Conservation (phyloP, 345 rosid genomes). For the Mercurialis annua region DNA sequence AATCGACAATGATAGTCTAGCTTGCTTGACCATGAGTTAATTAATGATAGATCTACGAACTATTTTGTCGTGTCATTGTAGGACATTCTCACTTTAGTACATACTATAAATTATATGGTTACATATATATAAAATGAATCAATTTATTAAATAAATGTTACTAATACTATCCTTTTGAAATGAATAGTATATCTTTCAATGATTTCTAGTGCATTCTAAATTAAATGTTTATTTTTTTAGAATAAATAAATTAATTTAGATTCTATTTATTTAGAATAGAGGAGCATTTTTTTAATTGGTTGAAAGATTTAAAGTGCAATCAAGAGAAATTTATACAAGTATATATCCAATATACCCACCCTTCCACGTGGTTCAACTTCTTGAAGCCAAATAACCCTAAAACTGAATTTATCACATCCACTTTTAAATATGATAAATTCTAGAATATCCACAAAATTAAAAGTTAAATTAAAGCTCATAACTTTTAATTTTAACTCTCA, state of each 20-base stretch:
- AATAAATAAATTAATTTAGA: too few species aligned
- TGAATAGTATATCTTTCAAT: too few species aligned
- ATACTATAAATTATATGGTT: too few species aligned
- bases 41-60: neutral
- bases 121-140: too few species aligned
- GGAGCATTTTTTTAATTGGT: neutral
- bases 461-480: neutral
- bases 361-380: slow-evolving; percentile 13
- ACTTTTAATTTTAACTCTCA: neutral
- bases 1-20: slow-evolving; percentile 18
- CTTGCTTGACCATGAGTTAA: neutral
- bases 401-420: neutral
- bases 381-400: neutral
- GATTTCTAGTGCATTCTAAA: too few species aligned
- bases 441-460: neutral
- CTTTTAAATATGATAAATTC: neutral
- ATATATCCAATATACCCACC: neutral
- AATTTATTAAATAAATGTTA: too few species aligned
- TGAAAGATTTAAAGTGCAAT: neutral
- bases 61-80: slow-evolving; percentile 6
- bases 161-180: too few species aligned
- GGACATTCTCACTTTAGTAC: too few species aligned
- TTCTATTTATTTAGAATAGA: too few species aligned
- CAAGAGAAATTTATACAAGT: neutral
- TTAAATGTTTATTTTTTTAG: too few species aligned